Conservation (phyloP, 257 asterid species). For the Primulina eburnea region DNA sequence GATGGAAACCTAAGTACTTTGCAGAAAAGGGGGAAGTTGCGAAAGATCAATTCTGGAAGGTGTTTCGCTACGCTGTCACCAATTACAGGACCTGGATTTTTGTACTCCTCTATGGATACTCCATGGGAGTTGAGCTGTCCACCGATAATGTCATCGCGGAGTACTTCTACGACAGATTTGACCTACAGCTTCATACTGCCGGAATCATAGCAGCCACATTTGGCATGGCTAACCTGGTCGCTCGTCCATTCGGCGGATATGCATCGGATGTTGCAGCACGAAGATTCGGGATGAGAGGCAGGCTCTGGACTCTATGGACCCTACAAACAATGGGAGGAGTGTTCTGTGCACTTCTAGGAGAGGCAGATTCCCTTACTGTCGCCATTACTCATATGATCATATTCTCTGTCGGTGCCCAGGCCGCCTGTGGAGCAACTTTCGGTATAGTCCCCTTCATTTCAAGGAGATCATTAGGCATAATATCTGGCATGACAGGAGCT, state of each 20-base stretch:
- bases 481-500: conserved; percentile 54
- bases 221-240: conserved; percentile 52
- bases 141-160: conserved; percentile 58
- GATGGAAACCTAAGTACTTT: conserved; percentile 56
- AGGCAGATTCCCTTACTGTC: conserved; percentile 35
- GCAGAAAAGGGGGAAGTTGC: conserved; percentile 43
- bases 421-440: conserved; percentile 57
- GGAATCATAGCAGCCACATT: conserved; percentile 57
- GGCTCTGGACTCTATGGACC: conserved; percentile 52
- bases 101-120: conserved; percentile 50
- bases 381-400: conserved; percentile 48
- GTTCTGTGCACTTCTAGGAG: conserved; percentile 46
- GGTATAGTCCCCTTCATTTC: conserved; percentile 55
- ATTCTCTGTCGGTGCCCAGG: conserved; percentile 55
- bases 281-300: conserved; percentile 60
- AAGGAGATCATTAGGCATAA: conserved; percentile 44
- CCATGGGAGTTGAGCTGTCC: conserved; percentile 57
- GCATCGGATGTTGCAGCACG: conserved; percentile 40
- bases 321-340: conserved; percentile 54
- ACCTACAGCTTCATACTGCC: conserved; percentile 50
- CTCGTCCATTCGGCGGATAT: conserved; percentile 56
- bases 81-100: conserved; percentile 64
- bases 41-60: conserved; percentile 48
- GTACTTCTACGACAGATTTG: conserved; percentile 56
- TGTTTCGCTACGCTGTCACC: conserved; percentile 39